These are phyloP conservation scores for Penicillium sclerotigenum DNA, from an alignment of 2,329 filamentous ascomycete species.

Conservation along the genomic window DNA sequence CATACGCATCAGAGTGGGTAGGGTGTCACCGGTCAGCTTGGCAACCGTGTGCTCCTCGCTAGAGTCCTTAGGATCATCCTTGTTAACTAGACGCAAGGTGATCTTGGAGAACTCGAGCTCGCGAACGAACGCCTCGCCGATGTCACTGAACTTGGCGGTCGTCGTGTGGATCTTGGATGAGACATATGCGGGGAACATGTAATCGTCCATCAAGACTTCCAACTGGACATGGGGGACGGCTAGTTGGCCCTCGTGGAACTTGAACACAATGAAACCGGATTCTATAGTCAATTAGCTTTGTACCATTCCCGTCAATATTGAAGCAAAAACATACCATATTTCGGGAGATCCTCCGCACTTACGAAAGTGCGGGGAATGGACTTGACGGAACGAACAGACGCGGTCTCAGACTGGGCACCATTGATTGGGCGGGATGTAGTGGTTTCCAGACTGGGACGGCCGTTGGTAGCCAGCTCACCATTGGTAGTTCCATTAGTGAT, in stretches of 20 bases:
- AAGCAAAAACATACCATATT: constrained; percentile 58
- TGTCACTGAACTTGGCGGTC: constrained; percentile 74
- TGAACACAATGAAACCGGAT: constrained; percentile 90
- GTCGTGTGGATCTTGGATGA: constrained; percentile 71
- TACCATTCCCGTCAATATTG: neutral
- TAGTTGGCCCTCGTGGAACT: constrained; percentile 84
- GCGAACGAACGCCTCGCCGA: constrained; percentile 91
- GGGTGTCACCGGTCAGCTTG: constrained; percentile 77
- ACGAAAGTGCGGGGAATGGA: constrained; percentile 73
- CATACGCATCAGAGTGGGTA: constrained; percentile 84
- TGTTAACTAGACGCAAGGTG: constrained; percentile 80
- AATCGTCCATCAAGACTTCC: constrained; percentile 90
- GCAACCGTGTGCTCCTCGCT: constrained; percentile 71
- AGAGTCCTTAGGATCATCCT: constrained; percentile 68
- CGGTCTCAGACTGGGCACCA: constrained; percentile 47
- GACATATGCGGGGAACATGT: constrained; percentile 83
- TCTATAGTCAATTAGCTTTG: constrained; percentile 53
- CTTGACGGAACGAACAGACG: constrained; percentile 46
- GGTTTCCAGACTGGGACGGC: constrained; percentile 34
- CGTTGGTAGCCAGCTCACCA: constrained; percentile 38
- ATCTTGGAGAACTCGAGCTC: constrained; percentile 96
- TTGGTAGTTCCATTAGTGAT: constrained; percentile 34
- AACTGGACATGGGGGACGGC: constrained; percentile 71
- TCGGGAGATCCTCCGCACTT: constrained; percentile 72
- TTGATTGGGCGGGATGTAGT: constrained; percentile 36